Evolutionary conservation across 2,329 filamentous ascomycete genomes (phyloP).

Genomic region (Lecanicillium sp.): DNA sequence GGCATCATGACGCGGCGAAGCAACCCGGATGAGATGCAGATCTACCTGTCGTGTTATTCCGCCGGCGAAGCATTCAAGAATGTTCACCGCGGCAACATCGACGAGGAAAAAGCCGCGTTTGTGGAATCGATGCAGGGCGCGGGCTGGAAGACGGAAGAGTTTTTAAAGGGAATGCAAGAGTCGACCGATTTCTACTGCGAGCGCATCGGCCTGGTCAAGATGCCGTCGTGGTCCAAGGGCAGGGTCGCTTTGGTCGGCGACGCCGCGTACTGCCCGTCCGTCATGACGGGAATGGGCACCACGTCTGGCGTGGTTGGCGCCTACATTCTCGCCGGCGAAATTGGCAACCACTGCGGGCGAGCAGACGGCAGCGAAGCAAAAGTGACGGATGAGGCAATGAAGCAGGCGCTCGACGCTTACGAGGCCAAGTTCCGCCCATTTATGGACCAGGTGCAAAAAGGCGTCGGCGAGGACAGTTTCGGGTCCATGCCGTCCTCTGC

Average conservation of each 20-base stretch:
- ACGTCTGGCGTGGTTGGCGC: slow-evolving; percentile 39
- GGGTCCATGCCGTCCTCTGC: slow-evolving; percentile 4
- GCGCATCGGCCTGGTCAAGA: slow-evolving; percentile 35
- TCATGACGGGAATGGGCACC: slow-evolving; percentile 44
- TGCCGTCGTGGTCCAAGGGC: slow-evolving; percentile 34
- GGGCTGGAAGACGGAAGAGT: slow-evolving; percentile 31
- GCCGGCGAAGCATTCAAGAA: slow-evolving; percentile 18
- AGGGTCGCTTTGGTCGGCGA: slow-evolving; percentile 47
- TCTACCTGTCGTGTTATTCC: slow-evolving; percentile 25
- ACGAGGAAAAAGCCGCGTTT: slow-evolving; percentile 31
- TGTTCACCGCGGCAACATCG: slow-evolving; percentile 20
- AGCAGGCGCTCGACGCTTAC: slow-evolving; percentile 31
- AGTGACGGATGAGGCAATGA: slow-evolving; percentile 12
- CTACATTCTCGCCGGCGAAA: slow-evolving; percentile 50
- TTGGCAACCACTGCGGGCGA: slow-evolving; percentile 20
- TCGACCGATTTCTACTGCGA: slow-evolving; percentile 38
- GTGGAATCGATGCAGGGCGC: slow-evolving; percentile 30
- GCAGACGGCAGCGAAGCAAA: slow-evolving; percentile 22
- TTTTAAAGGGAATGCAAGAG: slow-evolving; percentile 33
- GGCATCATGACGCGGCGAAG: slow-evolving; percentile 33
- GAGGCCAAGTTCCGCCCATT: slow-evolving; percentile 36
- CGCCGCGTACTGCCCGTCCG: slow-evolving; percentile 41
- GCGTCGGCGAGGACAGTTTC: slow-evolving; percentile 5
- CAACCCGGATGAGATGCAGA: slow-evolving; percentile 26
- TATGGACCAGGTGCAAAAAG: slow-evolving; percentile 26